These are phyloP conservation scores for Stentor roeselii DNA, from an alignment of 73 alveolate species.

Conservation along the genomic window DNA sequence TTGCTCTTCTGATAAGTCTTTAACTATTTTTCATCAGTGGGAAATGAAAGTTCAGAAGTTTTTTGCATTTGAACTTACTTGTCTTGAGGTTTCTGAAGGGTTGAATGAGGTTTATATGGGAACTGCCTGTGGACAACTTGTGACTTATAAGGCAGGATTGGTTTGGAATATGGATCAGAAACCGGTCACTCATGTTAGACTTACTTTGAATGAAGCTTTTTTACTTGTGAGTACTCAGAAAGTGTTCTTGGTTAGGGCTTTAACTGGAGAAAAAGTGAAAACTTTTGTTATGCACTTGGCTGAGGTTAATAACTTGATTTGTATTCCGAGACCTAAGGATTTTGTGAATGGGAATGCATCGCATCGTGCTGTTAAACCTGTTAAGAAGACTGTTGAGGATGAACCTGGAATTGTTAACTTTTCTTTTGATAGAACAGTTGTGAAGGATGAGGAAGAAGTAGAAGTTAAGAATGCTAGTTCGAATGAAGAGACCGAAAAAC, in stretches of 20 bases:
- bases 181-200: background rate
- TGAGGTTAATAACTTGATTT: background rate
- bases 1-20: conserved; percentile 1
- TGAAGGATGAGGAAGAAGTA: background rate
- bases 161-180: background rate
- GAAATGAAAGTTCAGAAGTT: background rate
- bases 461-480: background rate
- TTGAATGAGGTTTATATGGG: background rate
- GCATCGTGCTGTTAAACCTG: background rate
- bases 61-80: background rate
- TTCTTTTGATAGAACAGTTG: background rate
- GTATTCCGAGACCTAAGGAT: conserved; percentile 21
- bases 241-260: background rate
- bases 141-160: background rate
- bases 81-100: background rate
- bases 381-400: background rate
- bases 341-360: background rate
- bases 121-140: background rate
- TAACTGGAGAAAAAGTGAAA: conserved; percentile 3
- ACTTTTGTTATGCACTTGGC: background rate
- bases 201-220: background rate
- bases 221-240: background rate
- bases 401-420: conserved; percentile 6
- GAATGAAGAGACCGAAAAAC: background rate
- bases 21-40: background rate